Evolutionary conservation across 2,329 filamentous ascomycete species (phyloP), one percentile per base, ranked within the genome.

Genomic region (Neofusicoccum laricinum): DNA sequence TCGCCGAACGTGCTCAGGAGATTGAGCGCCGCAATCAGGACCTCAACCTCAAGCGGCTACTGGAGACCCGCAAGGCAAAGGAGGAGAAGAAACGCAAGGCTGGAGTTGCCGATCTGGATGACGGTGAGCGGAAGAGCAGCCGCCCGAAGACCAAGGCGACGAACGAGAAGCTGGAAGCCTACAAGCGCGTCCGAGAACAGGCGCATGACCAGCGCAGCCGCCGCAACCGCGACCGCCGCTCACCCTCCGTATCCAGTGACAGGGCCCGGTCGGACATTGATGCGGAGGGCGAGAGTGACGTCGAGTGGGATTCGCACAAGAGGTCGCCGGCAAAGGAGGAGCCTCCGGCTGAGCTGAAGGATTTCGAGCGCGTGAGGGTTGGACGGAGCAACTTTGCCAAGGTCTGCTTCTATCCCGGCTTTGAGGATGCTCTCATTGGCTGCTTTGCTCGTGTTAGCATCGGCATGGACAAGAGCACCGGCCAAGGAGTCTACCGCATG

Each of bases 341-440:
- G 46, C 86, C 87, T 14, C 89, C 88, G 30, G 87, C 91, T 1
- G 87, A 90, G 40, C 81, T 97, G 19, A 85, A 84, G n/a, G 92
- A 98, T 75, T 88, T 94, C 68, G 90, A 98, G 73, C 87, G 91
- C 58, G 87, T 94, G 61, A 88, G 92, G 64, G 86, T 99, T 65
- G 92, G 93, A 57, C 87, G 95, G 67, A 90, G 86, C 69, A 91
- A 93, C 72, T 97, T 99, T 75, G 90, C 90, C 6, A 88, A 94
- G 72, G 90, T 97, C 63, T 97, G 93, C 82, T 97, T 96, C 80
- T 94, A 93, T 70, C 95, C 95, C 11, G 89, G 89, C 3, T 97
- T 99, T 69, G 91, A 96, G 64, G 81, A 90, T 8, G 85, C 90
- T 34, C 90, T 97, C 71, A 87, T 83, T 15, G 92, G 92, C 59